Conservation (phyloP, 202 grass and related monocot genomes). For the Schoenoplectus triqueter region DNA sequence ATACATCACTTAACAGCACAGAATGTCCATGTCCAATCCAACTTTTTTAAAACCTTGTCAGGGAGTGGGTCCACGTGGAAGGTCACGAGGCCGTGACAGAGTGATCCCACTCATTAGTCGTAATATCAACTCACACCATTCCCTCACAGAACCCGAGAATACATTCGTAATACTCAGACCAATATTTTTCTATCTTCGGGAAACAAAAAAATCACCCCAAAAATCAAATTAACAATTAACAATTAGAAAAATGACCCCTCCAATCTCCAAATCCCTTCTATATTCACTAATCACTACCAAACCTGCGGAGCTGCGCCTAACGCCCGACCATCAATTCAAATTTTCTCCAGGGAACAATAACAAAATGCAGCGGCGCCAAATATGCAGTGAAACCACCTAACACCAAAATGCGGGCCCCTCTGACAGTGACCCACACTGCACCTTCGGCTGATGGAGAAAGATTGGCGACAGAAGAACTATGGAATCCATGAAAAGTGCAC, state of each 20-base stretch:
- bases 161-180: not conserved
- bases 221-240: conserved; percentile 12
- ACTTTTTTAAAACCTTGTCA: conserved; percentile 34
- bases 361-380: not conserved
- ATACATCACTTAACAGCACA: conserved; percentile 11
- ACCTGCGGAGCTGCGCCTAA: not conserved
- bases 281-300: conserved; percentile 12
- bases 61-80: conserved; percentile 15
- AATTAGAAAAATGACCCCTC: conserved; percentile 36
- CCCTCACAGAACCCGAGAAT: not conserved
- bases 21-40: conserved; percentile 3
- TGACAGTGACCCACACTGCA: not conserved
- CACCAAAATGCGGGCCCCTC: not conserved
- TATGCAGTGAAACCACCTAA: conserved; percentile 1
- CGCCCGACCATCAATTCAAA: not conserved
- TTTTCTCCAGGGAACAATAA: not conserved
- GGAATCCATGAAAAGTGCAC: not conserved
- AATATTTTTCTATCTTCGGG: conserved; percentile 31
- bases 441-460: not conserved
- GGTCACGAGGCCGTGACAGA: conserved; percentile 6
- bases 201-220: conserved; percentile 38
- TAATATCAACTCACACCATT: conserved; percentile 7
- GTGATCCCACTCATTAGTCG: conserved; percentile 31
- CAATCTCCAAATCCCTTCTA: not conserved
- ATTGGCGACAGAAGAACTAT: not conserved